phyloP scores from a whole-genome alignment of 2,329 filamentous ascomycete genomes.

The Ascocoryne sarcoides region DNA sequence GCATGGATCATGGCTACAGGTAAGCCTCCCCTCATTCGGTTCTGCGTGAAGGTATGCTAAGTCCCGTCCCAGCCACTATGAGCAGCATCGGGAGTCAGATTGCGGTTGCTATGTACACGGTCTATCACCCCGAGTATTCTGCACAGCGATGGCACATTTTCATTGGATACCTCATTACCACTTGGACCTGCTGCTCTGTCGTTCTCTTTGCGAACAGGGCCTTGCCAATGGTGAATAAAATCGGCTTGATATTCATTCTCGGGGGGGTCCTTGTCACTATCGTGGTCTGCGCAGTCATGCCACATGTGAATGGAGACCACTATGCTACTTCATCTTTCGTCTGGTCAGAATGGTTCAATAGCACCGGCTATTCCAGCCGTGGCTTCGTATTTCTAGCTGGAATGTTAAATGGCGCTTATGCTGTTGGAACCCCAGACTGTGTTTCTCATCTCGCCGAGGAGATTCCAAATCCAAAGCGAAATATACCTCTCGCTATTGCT shows the following conservation, averaged over 20 bases:
- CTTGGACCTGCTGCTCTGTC: conserved; percentile 34
- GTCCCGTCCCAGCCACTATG: no score
- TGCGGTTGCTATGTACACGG: conserved; percentile 37
- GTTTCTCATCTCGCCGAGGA: conserved; percentile 56
- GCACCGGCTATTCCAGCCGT: conserved; percentile 35
- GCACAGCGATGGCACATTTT: conserved; percentile 41
- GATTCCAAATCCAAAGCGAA: conserved; percentile 38
- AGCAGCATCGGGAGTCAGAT: conserved; percentile 12
- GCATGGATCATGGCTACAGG: conserved; percentile 32
- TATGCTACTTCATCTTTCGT: conserved; percentile 33
- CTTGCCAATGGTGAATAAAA: conserved; percentile 41
- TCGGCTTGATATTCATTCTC: conserved; percentile 43
- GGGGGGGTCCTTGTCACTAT: conserved; percentile 45
- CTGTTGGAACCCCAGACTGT: conserved; percentile 55
- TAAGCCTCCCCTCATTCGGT: not conserved
- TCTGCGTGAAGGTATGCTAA: no score
- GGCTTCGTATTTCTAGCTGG: conserved; percentile 49
- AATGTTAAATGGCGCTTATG: conserved; percentile 60
- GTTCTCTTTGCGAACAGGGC: conserved; percentile 44
- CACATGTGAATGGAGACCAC: conserved; percentile 24
- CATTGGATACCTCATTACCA: conserved; percentile 36
- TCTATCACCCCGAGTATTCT: conserved; percentile 36
- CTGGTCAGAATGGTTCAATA: conserved; percentile 36
- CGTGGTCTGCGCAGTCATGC: conserved; percentile 47
- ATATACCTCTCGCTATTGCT: conserved; percentile 43